Conservation (phyloP, 345 rosid genomes). For the Syzygium oleosum region DNA sequence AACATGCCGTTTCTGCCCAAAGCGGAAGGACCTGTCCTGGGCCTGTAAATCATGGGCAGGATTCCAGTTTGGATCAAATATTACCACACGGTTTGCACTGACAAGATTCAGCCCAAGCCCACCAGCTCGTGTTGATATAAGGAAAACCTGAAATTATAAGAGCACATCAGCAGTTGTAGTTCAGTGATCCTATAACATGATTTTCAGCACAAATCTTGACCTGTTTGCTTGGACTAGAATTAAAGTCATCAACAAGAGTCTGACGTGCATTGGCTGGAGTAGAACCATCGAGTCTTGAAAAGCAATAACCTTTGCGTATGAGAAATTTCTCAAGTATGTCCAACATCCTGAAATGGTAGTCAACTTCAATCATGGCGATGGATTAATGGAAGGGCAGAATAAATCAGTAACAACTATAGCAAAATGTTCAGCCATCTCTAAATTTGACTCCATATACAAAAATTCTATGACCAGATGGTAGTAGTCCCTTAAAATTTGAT, state of each 20-base stretch:
- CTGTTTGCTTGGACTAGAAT: conserved; percentile 90
- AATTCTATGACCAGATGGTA: not conserved
- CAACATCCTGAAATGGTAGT: conserved; percentile 57
- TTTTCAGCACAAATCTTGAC: conserved; percentile 14
- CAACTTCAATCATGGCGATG: conserved; percentile 2
- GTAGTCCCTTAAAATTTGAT: not conserved
- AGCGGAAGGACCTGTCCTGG: conserved; percentile 92
- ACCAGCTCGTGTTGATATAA: conserved; percentile 98
- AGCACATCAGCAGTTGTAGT: not conserved
- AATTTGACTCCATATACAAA: not conserved
- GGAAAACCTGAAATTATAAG: conserved; percentile 55
- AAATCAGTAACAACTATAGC: not conserved
- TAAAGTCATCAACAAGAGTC: conserved; percentile 80
- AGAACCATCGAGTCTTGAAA: conserved; percentile 91
- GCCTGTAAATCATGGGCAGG: conserved; percentile 95
- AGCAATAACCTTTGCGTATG: conserved; percentile 80
- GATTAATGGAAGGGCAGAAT: not conserved
- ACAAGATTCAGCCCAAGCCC: conserved; percentile 98
- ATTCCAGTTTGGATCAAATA: conserved; percentile 97
- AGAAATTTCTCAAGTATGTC: conserved; percentile 89
- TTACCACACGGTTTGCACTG: conserved; percentile 89
- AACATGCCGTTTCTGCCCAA: conserved; percentile 92
- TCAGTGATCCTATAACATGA: not conserved
- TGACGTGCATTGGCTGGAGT: conserved; percentile 79
- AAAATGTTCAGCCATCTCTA: not conserved